Base-by-base conservation (phyloP, 1,139 yeast genomes). In the Yamadazyma atlantica region DNA sequence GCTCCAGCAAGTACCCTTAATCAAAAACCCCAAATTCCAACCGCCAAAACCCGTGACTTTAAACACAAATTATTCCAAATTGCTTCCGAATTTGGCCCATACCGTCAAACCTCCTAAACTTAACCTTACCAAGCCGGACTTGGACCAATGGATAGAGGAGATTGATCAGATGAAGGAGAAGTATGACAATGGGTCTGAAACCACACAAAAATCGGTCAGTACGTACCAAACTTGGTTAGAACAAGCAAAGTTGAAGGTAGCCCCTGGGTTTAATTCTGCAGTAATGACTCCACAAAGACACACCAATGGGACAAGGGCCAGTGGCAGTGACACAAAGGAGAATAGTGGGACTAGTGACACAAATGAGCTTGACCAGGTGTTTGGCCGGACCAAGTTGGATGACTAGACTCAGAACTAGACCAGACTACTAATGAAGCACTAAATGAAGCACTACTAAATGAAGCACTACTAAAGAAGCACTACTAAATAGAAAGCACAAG, bases 11-110 rank as follows among this genome's bases (percentile, higher is more conserved):
- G 74, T 81, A 1, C 85, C 87, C 0, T 63, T 81, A 32, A 71
- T 79, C 11, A 67, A 75, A 33, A 77, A 80, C 38, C 85, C 83
- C 0, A 60, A 66, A 17, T 70, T 63, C 46, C 74, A 69, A 40
- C 78, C 82, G 0, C 85, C 86, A 3, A 76, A 72, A 46, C 76
- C 85, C 2, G 67, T 80, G 23, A 71, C 79, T 2, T 61, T 81
- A 28, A 76, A 80, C 29, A 59, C 71, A 37, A 74, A 73, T 46
- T 81, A 75, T 55, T 66, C 62, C 40, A 68, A 67, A 45, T 49
- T 71, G 21, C 51, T 70, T 18, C 67, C 74, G 2, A 58, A 63
- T 6, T 45, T 70, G 22, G 45, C 65, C 5, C 49, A 40, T 8
- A 57, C 69, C 1, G 67, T 65, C 12, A 50, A 62, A 15, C 76